A percentile compares a stretch with the other conserved stretches of the same genome.
Conservation (phyloP, 495 filamentous ascomycete species). For the Cercophora sp. region DNA sequence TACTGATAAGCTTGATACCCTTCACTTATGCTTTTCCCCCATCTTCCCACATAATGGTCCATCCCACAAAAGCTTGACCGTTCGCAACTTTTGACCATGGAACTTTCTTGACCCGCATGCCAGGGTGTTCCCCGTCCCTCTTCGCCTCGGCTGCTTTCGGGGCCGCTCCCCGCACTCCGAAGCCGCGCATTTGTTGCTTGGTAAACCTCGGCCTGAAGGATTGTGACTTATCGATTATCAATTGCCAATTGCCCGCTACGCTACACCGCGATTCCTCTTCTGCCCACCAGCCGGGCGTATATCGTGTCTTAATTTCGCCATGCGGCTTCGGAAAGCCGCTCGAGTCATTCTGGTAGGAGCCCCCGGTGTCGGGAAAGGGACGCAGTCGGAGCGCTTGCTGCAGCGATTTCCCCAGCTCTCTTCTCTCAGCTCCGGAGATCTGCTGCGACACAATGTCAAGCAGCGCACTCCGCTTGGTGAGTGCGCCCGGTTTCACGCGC, state of each 20-base stretch:
- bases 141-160: background rate
- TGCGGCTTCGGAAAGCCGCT: constrained; percentile 74
- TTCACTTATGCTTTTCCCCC: no score
- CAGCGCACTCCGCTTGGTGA: constrained; percentile 79
- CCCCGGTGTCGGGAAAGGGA: constrained; percentile 91
- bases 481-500: constrained; percentile 13
- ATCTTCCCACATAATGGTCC: no score
- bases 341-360: constrained; percentile 93
- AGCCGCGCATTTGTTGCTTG: background rate
- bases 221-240: no score
- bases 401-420: constrained; percentile 83
- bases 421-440: constrained; percentile 88
- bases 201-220: background rate
- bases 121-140: background rate
- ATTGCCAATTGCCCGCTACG: no score
- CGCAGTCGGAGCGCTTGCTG: constrained; percentile 84
- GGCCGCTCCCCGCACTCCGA: constrained; percentile 20
- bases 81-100: no score
- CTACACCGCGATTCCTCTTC: no score
- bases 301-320: constrained; percentile 25
- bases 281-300: no score
- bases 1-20: no score
- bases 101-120: background rate
- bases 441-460: constrained; percentile 89
- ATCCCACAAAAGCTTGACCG: no score